Evolutionary conservation across 129 eudicot species (phyloP).

Genomic region (Scalesia atractyloides): DNA sequence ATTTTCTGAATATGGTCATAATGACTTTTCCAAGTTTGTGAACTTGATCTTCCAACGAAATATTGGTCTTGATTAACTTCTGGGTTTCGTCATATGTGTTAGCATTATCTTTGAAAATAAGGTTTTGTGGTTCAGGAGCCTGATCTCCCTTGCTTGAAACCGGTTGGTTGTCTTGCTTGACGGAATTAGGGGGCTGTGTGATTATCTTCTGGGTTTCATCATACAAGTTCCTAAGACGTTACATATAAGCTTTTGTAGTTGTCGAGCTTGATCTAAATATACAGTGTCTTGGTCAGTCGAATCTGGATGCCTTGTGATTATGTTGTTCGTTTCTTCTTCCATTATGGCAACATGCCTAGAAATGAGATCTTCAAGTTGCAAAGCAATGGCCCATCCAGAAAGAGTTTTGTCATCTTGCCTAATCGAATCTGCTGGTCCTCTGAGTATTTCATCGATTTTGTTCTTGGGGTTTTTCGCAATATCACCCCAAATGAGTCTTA

Average conservation of each 20-base stretch:
- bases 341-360: not conserved
- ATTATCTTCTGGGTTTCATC: not conserved
- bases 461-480: not conserved
- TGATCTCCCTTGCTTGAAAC: not conserved
- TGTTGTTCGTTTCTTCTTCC: not conserved
- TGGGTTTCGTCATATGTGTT: not conserved
- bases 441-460: not conserved
- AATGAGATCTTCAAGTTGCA: not conserved
- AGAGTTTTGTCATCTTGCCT: not conserved
- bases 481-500: not conserved
- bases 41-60: not conserved
- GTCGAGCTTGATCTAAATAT: too few relatives aligned
- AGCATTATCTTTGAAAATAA: not conserved
- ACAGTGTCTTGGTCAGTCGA: too few relatives aligned
- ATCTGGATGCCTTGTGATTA: too few relatives aligned
- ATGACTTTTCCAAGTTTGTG: not conserved
- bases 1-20: not conserved
- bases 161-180: not conserved
- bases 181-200: not conserved
- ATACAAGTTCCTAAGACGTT: not conserved
- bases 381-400: not conserved
- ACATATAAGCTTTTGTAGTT: not conserved
- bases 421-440: not conserved
- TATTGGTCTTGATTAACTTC: too few relatives aligned
- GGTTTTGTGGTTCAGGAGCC: not conserved